These are phyloP conservation scores for Ruellia speciosa DNA, from an alignment of 305 asterid species.

Conservation along the genomic window DNA sequence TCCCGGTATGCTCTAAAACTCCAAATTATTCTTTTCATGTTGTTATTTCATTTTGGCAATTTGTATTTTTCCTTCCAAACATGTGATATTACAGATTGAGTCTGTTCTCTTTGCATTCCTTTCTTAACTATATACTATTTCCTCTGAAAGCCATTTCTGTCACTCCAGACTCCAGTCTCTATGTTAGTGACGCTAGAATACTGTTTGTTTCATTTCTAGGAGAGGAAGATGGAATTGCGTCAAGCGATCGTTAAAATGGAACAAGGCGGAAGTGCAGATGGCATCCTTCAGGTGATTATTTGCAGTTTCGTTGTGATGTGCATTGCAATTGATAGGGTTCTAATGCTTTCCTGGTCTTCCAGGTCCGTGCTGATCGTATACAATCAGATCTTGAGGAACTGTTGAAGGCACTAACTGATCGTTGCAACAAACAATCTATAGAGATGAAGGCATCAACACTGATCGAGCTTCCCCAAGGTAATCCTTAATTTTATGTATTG, in stretches of 20 bases:
- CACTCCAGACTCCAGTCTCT: slow-evolving; percentile 14
- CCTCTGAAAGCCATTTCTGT: not conserved
- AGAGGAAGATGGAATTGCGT: slow-evolving; percentile 80
- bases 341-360: slow-evolving; percentile 26
- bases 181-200: slow-evolving; percentile 23
- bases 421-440: slow-evolving; percentile 68
- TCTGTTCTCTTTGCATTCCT: not conserved
- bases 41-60: slow-evolving; percentile 9
- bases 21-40: not conserved
- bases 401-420: slow-evolving; percentile 74
- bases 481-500: slow-evolving; percentile 9
- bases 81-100: not conserved
- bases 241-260: slow-evolving; percentile 89
- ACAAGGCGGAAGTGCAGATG: slow-evolving; percentile 99
- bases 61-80: slow-evolving; percentile 1
- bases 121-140: not conserved
- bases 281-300: slow-evolving; percentile 81
- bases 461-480: slow-evolving; percentile 91
- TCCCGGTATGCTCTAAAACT: slow-evolving; percentile 6
- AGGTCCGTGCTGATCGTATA: slow-evolving; percentile 98
- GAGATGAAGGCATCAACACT: slow-evolving; percentile 62
- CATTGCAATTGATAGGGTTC: slow-evolving; percentile 13
- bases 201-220: slow-evolving; percentile 42
- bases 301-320: slow-evolving; percentile 15
- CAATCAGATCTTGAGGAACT: slow-evolving; percentile 95